A percentile compares a stretch with the other conserved stretches of the same genome.
Evolutionary conservation across 305 asterid species (phyloP).

Genomic region (Ruellia speciosa): DNA sequence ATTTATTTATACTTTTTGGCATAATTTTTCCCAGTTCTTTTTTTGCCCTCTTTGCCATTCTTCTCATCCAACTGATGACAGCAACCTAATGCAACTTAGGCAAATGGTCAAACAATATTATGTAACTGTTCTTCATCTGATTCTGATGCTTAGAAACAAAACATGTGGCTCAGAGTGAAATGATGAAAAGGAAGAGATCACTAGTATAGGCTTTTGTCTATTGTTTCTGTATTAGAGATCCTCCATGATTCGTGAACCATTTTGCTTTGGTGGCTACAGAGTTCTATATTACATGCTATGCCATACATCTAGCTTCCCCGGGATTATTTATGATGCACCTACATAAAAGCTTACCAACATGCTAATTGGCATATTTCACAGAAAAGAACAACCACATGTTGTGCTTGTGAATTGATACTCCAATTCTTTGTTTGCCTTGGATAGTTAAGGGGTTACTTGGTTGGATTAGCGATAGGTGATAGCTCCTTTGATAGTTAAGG

Average conservation of each 20-base stretch:
- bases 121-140: background rate
- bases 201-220: too few species aligned
- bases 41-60: background rate
- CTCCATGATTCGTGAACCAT: background rate
- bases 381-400: background rate
- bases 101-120: background rate
- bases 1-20: background rate
- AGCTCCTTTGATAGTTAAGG: too few species aligned
- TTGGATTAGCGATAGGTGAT: too few species aligned
- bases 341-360: too few species aligned
- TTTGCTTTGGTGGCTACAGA: background rate
- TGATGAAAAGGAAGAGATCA: background rate
- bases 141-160: background rate
- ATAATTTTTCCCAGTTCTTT: background rate
- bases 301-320: background rate
- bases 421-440: background rate
- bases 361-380: background rate
- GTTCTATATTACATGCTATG: background rate
- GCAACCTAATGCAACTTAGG: background rate
- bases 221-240: background rate
- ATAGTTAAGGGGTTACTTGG: too few species aligned
- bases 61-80: background rate
- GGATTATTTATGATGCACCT: background rate
- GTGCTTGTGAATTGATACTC: background rate
- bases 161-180: too few species aligned